Conservation (phyloP, 192 early-diverging fungal genomes). For the Backusella sp. region DNA sequence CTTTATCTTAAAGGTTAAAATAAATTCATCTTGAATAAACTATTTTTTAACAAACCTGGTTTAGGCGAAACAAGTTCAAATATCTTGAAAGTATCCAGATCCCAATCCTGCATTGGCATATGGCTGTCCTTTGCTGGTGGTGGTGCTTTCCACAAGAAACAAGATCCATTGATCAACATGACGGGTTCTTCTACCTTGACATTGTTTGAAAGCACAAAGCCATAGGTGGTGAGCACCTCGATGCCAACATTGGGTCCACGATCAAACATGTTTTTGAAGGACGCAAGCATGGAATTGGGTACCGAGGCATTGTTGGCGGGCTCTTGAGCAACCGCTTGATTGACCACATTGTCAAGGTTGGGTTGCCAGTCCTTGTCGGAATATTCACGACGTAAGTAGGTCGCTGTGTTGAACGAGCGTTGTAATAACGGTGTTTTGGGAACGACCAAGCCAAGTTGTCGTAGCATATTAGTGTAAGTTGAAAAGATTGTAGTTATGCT, state of each 20-base stretch:
- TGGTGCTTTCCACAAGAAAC: slow-evolving; percentile 60
- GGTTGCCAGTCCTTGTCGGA: slow-evolving; percentile 8
- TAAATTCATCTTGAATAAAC: too few species aligned
- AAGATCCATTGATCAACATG: slow-evolving; percentile 50
- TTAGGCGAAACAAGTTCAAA: slow-evolving; percentile 56
- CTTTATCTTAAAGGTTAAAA: not conserved
- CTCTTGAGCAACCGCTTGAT: slow-evolving; percentile 8
- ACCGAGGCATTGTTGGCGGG: not conserved
- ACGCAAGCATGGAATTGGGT: slow-evolving; percentile 4
- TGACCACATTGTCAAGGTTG: not conserved
- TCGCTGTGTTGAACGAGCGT: not conserved
- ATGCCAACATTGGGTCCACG: slow-evolving; percentile 41
- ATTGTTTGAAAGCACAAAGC: slow-evolving; percentile 51
- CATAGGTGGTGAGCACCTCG: slow-evolving; percentile 48
- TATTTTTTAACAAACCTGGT: slow-evolving; percentile 55
- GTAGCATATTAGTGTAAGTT: not conserved
- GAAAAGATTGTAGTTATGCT: not conserved
- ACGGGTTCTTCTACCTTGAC: slow-evolving; percentile 46
- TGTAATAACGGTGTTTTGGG: not conserved
- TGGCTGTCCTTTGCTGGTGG: not conserved
- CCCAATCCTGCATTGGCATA: slow-evolving; percentile 38
- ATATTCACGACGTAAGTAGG: not conserved
- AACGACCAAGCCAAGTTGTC: not conserved
- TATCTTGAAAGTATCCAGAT: slow-evolving; percentile 47
- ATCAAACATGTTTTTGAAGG: slow-evolving; percentile 60